Base-by-base conservation (phyloP, 2,329 filamentous ascomycete species). In the Fusarium sambucinum region DNA sequence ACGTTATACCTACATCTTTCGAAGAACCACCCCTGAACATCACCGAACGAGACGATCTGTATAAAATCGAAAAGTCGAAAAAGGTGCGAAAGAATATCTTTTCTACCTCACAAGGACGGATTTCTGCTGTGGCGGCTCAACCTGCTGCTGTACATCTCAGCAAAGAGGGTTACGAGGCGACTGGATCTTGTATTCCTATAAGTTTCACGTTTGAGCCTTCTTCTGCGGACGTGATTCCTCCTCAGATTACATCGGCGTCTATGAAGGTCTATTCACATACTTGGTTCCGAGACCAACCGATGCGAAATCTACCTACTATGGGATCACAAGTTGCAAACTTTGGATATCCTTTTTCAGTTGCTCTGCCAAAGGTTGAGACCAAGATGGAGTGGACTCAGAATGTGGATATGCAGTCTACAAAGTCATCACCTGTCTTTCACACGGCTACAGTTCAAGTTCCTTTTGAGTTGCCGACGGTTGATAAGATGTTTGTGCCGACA, bases 71-170 rank as follows among this genome's bases (percentile, higher is more conserved):
- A 19, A 60, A 50, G 42, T 44, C 64, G 2, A 73, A 72, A 29
- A 71, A 70, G 16, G 55, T 73, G 6, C 64, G 68, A n/a, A 73
- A 68, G 52, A 64, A 62, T 16, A 55, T 73, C 11, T 60, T 73
- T 35, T 73, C 70, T 5, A 17, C 70, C 3, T 63, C 50, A 0
- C 60, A 64, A 11, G 70, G 71, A 1, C 46, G 66, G 7, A 63
- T 73, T 21, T 63, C 63, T 4, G 71, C 66, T 7, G 59, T 59
- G 12, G 71, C 71, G 6, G 57, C 67, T 9, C 70, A 73, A 21
- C 71, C 71, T 5, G 33, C 55, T 5, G 70, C 71, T 5, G 40
- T 73, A 2, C 52, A 64, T 44, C 58, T 73, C n/a, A 62, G 50
- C 7, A 54, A 64, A 11, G 58, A 63, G 6, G 71, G 70, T 1